Percentiles rank a stretch among this genome's conserved stretches.
Evolutionary conservation across 306 rosid species (phyloP).

Genomic region (Vicia villosa): DNA sequence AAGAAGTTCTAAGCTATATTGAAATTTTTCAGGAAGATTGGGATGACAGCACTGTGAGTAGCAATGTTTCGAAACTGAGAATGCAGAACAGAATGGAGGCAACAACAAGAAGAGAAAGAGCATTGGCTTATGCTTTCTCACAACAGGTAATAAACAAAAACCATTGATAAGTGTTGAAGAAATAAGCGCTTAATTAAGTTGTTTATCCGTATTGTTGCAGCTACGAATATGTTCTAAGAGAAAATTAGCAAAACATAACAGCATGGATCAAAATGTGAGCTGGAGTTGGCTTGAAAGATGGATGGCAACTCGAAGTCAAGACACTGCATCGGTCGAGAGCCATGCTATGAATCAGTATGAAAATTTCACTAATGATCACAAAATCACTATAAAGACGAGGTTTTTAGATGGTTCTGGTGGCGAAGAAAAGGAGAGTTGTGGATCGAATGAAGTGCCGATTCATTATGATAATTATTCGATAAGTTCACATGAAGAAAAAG

Average conservation of each 20-base stretch:
- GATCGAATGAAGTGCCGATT: slow-evolving; percentile 79
- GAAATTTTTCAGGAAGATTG: slow-evolving; percentile 75
- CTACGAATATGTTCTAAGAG: slow-evolving; percentile 80
- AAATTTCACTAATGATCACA: slow-evolving; percentile 34
- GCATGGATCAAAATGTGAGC: slow-evolving; percentile 66
- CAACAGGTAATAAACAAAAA: slow-evolving; percentile 66
- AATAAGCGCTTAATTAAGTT: no score
- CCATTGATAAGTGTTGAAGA: no score
- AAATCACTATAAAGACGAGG: slow-evolving; percentile 41
- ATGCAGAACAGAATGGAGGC: slow-evolving; percentile 89
- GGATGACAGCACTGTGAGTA: slow-evolving; percentile 96
- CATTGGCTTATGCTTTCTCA: slow-evolving; percentile 94
- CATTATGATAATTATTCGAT: slow-evolving; percentile 54
- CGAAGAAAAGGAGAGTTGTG: slow-evolving; percentile 92
- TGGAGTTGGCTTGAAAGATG: slow-evolving; percentile 99
- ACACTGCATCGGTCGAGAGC: slow-evolving; percentile 57
- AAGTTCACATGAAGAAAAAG: slow-evolving; percentile 43
- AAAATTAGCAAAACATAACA: slow-evolving; percentile 47
- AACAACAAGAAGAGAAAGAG: slow-evolving; percentile 86
- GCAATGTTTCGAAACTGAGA: slow-evolving; percentile 76
- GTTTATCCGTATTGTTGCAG: slow-evolving; percentile 36
- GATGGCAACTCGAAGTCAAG: slow-evolving; percentile 94
- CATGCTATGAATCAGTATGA: slow-evolving; percentile 49
- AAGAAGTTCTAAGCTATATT: neutral
- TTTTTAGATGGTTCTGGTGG: slow-evolving; percentile 56